phyloP scores from a whole-genome alignment of 495 filamentous ascomycete species.

The Immersiella caudata region DNA sequence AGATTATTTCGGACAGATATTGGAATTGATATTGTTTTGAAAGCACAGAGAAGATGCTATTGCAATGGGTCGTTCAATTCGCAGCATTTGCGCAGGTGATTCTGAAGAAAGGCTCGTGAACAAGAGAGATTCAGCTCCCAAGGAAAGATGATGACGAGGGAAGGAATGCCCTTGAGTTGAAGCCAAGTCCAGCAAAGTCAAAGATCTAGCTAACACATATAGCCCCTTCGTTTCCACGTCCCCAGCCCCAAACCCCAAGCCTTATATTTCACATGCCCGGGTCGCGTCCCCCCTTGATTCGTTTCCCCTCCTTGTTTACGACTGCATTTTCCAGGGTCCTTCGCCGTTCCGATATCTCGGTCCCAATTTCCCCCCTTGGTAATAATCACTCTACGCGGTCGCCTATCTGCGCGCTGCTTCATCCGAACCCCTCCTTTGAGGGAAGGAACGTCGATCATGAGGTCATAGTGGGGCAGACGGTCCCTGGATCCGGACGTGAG shows the following conservation, averaged over 20 bases:
- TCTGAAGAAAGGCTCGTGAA: too few relatives aligned
- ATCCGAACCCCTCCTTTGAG: not conserved
- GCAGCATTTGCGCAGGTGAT: too few relatives aligned
- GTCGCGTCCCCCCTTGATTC: not conserved
- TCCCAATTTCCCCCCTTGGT: not conserved
- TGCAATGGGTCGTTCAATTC: too few relatives aligned
- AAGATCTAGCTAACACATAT: too few relatives aligned
- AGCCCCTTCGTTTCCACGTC: too few relatives aligned
- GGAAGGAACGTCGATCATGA: conserved; percentile 7
- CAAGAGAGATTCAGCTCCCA: too few relatives aligned
- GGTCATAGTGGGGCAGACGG: not conserved
- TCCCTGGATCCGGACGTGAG: not conserved
- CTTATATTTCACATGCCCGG: not conserved
- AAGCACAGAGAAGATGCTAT: too few relatives aligned
- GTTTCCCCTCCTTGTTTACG: not conserved
- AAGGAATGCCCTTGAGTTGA: too few relatives aligned
- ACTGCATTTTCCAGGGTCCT: not conserved
- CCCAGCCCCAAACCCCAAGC: not conserved
- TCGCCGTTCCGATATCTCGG: not conserved
- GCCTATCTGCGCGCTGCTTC: not conserved
- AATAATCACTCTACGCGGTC: not conserved
- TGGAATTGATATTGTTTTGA: too few relatives aligned
- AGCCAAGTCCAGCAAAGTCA: too few relatives aligned
- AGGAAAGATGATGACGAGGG: too few relatives aligned
- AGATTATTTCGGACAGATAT: not conserved